Conservation (phyloP, 495 filamentous ascomycete genomes). For the Penicillium soppii region DNA sequence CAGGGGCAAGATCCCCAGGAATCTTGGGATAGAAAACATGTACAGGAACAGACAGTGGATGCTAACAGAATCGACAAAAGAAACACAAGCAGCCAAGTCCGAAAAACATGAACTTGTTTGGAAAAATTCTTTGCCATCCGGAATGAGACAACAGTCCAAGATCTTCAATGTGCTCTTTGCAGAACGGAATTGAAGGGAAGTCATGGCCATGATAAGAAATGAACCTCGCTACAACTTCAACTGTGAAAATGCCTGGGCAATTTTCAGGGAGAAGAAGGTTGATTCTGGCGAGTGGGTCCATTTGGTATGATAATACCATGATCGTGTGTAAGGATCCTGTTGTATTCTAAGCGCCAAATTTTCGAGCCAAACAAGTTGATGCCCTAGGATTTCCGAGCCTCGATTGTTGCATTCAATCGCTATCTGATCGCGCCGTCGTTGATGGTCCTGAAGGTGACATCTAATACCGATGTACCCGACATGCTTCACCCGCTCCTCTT, state of each 20-base stretch:
- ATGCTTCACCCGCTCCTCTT: constrained; percentile 40
- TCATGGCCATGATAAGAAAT: constrained; percentile 28
- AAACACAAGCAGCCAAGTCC: constrained; percentile 13
- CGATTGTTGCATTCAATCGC: constrained; percentile 13
- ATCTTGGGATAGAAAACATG: constrained; percentile 40
- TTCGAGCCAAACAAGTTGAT: constrained; percentile 24
- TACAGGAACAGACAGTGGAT: constrained; percentile 37
- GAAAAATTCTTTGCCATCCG: constrained; percentile 29
- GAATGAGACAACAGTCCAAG: constrained; percentile 44
- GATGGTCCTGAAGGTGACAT: constrained; percentile 29
- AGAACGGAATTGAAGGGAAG: constrained; percentile 21
- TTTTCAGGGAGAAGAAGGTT: constrained; percentile 23
- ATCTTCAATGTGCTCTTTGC: constrained; percentile 17
- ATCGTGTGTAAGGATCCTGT: constrained; percentile 40
- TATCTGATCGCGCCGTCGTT: constrained; percentile 17
- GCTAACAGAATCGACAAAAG: constrained; percentile 23
- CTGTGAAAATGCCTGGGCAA: constrained; percentile 28
- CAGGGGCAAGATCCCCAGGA: constrained; percentile 44
- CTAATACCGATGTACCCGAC: constrained; percentile 30
- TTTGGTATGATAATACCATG: constrained; percentile 23
- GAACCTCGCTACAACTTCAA: constrained; percentile 47
- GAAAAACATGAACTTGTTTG: constrained; percentile 25
- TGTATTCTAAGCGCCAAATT: constrained; percentile 38
- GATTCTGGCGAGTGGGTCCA: constrained; percentile 55
- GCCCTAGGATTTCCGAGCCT: constrained; percentile 22